Evolutionary conservation across 805 yeast genomes (phyloP).

Genomic region (Torulaspora maleeae): DNA sequence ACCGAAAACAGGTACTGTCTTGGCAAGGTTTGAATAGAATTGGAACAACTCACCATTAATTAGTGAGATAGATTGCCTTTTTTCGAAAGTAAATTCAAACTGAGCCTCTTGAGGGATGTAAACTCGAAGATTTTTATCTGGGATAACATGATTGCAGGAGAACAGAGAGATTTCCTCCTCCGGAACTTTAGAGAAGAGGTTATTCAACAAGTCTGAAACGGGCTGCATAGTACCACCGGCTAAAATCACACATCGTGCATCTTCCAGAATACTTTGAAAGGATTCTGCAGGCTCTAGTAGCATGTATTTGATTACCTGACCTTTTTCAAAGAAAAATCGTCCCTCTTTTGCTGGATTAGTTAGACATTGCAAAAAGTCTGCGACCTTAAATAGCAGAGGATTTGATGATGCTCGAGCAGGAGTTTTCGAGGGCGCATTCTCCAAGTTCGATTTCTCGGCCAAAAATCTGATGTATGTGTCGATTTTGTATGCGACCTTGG

Average conservation of each 20-base stretch:
- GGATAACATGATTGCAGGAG: slow-evolving; percentile 81
- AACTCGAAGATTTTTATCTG: slow-evolving; percentile 60
- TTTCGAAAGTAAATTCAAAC: slow-evolving; percentile 67
- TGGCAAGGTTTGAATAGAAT: slow-evolving; percentile 31
- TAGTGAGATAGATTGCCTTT: slow-evolving; percentile 46
- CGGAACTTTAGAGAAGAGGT: slow-evolving; percentile 56
- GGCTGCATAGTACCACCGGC: slow-evolving; percentile 99
- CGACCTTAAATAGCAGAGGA: slow-evolving; percentile 62
- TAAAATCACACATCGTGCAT: slow-evolving; percentile 63
- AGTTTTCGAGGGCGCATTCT: slow-evolving; percentile 2
- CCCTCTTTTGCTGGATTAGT: slow-evolving; percentile 80
- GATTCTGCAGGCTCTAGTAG: slow-evolving; percentile 72
- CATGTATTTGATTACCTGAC: slow-evolving; percentile 53
- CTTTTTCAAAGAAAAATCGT: slow-evolving; percentile 54
- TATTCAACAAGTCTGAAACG: slow-evolving; percentile 59
- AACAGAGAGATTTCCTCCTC: slow-evolving; percentile 45
- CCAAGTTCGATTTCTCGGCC: slow-evolving; percentile 1
- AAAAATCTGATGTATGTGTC: slow-evolving; percentile 54
- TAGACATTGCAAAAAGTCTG: slow-evolving; percentile 58
- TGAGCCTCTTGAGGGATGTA: slow-evolving; percentile 42
- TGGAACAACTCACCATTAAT: slow-evolving; percentile 41
- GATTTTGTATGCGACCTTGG: slow-evolving; percentile 80
- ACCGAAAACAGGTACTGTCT: slow-evolving; percentile 46
- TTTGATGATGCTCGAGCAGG: slow-evolving; percentile 14
- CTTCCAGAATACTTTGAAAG: slow-evolving; percentile 60